Percentiles rank a stretch among this genome's conserved stretches.
These are phyloP conservation scores for Calycina marina DNA, from an alignment of 2,329 filamentous ascomycete species.

Conservation along the genomic window DNA sequence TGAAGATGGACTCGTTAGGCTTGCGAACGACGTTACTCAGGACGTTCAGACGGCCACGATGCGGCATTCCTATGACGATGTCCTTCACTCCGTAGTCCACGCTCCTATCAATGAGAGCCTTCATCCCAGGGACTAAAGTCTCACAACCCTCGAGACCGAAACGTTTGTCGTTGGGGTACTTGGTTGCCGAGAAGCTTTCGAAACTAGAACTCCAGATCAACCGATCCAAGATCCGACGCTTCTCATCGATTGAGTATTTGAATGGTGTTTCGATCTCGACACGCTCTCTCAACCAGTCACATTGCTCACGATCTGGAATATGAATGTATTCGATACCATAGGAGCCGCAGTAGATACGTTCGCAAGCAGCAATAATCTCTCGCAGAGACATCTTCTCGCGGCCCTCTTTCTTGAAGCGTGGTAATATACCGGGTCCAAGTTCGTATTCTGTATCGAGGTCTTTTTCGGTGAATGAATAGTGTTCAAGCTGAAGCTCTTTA, in stretches of 20 bases:
- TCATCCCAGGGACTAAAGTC: conserved; percentile 96
- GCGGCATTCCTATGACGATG: conserved; percentile 98
- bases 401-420: conserved; percentile 76
- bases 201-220: conserved; percentile 98
- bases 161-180: conserved; percentile 99
- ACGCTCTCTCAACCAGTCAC: conserved; percentile 93
- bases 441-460: conserved; percentile 86
- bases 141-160: conserved; percentile 97
- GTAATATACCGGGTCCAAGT: conserved; percentile 87
- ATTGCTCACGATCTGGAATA: conserved; percentile 92
- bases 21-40: conserved; percentile 97
- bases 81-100: conserved; percentile 98
- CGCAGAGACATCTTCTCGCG: conserved; percentile 93
- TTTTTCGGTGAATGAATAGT: conserved; percentile 90
- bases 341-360: conserved; percentile 93
- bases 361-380: conserved; percentile 86
- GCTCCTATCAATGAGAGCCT: conserved; percentile 93
- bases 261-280: conserved; percentile 89
- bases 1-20: conserved; percentile 99
- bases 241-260: conserved; percentile 97
- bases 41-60: conserved; percentile 95
- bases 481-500: conserved; percentile 81
- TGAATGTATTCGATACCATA: conserved; percentile 98
- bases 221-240: conserved; percentile 91
- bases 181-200: conserved; percentile 86